A percentile compares a stretch with the other conserved stretches of the same genome.
These are phyloP conservation scores for Diaporthe velutina DNA, from an alignment of 2,329 filamentous ascomycete genomes.

Conservation along the genomic window DNA sequence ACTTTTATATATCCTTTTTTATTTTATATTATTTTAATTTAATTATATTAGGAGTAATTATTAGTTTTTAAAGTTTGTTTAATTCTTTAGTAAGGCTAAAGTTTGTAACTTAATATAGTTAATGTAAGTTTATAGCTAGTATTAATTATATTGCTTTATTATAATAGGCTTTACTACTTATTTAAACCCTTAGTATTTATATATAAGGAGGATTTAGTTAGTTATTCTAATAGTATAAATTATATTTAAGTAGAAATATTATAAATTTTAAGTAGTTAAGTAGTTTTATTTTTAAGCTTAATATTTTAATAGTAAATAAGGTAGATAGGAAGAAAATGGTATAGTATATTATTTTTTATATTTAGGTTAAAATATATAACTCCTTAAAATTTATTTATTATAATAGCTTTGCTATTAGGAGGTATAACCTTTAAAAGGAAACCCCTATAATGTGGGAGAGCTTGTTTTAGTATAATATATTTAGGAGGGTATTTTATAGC, in stretches of 20 bases:
- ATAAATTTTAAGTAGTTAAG: background rate
- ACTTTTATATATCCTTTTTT: no score
- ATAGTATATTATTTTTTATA: background rate
- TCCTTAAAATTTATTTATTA: background rate
- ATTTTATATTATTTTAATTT: no score
- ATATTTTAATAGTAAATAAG: background rate
- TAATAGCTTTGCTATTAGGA: background rate
- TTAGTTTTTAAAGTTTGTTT: no score
- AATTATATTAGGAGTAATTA: no score
- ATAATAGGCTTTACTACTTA: background rate
- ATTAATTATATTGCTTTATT: background rate
- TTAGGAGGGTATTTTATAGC: constrained; percentile 40
- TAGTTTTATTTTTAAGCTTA: background rate
- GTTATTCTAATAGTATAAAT: background rate
- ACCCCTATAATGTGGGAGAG: background rate
- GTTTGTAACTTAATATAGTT: background rate
- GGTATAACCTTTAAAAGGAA: constrained; percentile 3
- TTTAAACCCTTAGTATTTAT: background rate
- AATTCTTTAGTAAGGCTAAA: no score
- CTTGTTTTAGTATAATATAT: background rate
- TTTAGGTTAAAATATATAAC: constrained; percentile 23
- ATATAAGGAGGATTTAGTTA: background rate
- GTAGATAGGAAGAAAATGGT: rapidly evolving
- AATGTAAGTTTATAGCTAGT: no score
- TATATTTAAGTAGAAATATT: background rate